These are phyloP conservation scores for Cubamyces sp. DNA, from an alignment of 768 basidiomycete genomes.

Conservation along the genomic window DNA sequence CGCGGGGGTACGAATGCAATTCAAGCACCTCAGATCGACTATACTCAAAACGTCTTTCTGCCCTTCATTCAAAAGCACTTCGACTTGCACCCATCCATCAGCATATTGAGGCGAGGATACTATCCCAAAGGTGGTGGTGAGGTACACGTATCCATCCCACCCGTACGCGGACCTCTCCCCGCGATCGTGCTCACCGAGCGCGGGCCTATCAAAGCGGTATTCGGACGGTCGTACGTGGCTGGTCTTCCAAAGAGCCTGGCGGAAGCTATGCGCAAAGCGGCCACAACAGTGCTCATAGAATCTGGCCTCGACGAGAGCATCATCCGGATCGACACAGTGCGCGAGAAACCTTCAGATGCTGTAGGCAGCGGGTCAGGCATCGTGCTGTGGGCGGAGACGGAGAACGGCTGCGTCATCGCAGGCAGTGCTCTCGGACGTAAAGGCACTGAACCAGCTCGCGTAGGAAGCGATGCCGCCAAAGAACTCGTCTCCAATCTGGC, in stretches of 20 bases:
- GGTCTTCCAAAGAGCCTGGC: constrained; percentile 63
- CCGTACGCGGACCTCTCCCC: constrained; percentile 45
- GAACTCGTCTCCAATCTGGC: constrained; percentile 60
- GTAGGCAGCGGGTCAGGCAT: constrained; percentile 74
- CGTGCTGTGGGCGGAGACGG: constrained; percentile 75
- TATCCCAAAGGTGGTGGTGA: constrained; percentile 76
- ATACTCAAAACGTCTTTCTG: constrained; percentile 61
- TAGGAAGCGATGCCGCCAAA: constrained; percentile 65
- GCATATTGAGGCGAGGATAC: constrained; percentile 65
- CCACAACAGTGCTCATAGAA: constrained; percentile 45
- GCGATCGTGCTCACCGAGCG: constrained; percentile 57
- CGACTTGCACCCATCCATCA: constrained; percentile 44
- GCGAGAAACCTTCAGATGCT: constrained; percentile 32
- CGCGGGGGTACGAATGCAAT: constrained; percentile 75
- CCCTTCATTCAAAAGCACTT: constrained; percentile 70
- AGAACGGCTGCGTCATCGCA: constrained; percentile 65
- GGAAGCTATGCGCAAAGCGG: constrained; percentile 59
- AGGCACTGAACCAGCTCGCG: constrained; percentile 44
- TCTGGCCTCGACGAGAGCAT: constrained; percentile 38
- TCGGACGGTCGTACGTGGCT: constrained; percentile 67
- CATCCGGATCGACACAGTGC: constrained; percentile 35
- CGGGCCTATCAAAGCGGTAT: constrained; percentile 53
- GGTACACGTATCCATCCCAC: constrained; percentile 46
- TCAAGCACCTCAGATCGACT: constrained; percentile 77
- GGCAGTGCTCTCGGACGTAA: constrained; percentile 69